Evolutionary conservation across 257 asterid genomes (phyloP), one percentile per base, ranked within the genome.

Genomic region (Lithospermum erythrorhizon): DNA sequence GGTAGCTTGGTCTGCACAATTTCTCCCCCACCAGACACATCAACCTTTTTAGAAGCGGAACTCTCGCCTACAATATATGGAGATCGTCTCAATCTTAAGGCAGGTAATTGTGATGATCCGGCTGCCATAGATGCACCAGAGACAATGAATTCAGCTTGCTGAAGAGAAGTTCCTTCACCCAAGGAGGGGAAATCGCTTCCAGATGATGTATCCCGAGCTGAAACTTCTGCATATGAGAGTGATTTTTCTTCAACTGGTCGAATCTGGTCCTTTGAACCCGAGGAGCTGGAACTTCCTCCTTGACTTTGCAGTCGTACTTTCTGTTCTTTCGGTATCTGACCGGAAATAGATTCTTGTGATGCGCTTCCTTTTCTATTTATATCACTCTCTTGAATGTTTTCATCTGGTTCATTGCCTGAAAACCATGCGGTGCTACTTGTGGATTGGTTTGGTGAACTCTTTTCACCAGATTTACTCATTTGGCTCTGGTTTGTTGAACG

Each of bases 321-420:
- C 58, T 56, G 75, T 78, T 67, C 78, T 68, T 61, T 76, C 21
- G 68, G 29, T 52, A 45, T 72, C 58, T 75, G 74, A 55, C 30
- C 60, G 73, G 83, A 70, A 59, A 55, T 59, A 67, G 76, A 35
- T 73, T 65, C 78, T 55, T 65, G 78, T 55, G 48, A 29, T 58
- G 52, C 54, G 61, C 55, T 71, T 59, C 54, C 63, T 45, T 67
- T 74, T 27, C 32, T 27, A 2, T 5, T 27, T 27, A 3, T 27
- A 27, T 27, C 6, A 27, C 32, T 7, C 32, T 5, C 32, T 62
- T 66, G 76, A 71, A 73, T 81, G 68, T 66, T 75, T 66, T 89
- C 94, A 62, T 80, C 96, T 24, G 83, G 84, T 57, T 85, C 96
- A 55, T 78, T 87, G 69, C 94, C 94, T 64, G 96, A 86, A 80